A percentile compares a stretch with the other conserved stretches of the same genome.
Conservation (phyloP, 148 eudicot genomes). For the Arctostaphylos glauca region DNA sequence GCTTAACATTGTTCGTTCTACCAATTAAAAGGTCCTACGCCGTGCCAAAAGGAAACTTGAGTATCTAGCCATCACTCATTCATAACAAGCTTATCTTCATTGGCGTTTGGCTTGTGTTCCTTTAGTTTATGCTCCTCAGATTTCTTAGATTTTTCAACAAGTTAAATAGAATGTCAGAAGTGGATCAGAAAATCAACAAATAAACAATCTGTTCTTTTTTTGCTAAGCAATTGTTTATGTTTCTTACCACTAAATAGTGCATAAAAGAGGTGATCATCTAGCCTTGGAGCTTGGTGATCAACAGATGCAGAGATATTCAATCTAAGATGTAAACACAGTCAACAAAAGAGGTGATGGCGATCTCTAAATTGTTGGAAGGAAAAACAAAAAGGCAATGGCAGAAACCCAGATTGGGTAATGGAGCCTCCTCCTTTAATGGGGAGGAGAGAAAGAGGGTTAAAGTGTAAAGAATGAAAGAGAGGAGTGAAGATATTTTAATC, state of each 20-base stretch:
- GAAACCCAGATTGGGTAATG: too few species aligned
- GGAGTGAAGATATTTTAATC: too few species aligned
- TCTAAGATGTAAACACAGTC: background rate
- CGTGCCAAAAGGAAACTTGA: background rate
- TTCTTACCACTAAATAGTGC: background rate
- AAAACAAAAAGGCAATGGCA: too few species aligned
- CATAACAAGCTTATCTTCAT: slow-evolving; percentile 95
- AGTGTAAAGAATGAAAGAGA: too few species aligned
- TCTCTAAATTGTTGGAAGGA: too few species aligned
- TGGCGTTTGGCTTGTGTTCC: slow-evolving; percentile 85
- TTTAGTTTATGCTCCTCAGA: slow-evolving; percentile 87
- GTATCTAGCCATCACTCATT: slow-evolving; percentile 41
- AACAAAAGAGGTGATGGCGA: too few species aligned
- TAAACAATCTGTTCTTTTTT: background rate
- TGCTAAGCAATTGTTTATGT: background rate
- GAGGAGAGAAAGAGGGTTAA: too few species aligned
- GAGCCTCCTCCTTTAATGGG: too few species aligned
- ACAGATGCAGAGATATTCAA: background rate
- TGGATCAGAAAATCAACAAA: background rate
- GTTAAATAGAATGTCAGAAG: slow-evolving; percentile 1
- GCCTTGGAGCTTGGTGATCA: background rate
- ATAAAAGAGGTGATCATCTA: background rate
- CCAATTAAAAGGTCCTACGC: background rate
- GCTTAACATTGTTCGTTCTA: background rate
- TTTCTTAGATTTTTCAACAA: slow-evolving; percentile 51